These are phyloP conservation scores for Teunomyces aglyptinius DNA, from an alignment of 805 yeast genomes.

Conservation along the genomic window DNA sequence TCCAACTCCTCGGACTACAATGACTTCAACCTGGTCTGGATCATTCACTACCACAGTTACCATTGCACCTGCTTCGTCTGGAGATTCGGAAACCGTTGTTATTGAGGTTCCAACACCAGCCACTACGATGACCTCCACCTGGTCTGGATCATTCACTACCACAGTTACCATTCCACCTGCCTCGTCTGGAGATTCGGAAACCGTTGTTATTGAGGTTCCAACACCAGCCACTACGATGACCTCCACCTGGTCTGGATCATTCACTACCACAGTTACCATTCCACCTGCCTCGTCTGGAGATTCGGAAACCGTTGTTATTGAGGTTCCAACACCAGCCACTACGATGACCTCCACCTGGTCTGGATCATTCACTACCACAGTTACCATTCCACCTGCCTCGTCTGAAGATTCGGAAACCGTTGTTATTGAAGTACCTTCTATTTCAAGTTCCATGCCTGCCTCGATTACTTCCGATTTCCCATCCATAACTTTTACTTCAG, in stretches of 20 bases:
- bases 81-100: too few relatives aligned
- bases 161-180: not conserved
- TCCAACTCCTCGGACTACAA: too few relatives aligned
- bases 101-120: too few relatives aligned
- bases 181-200: not conserved
- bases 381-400: too few relatives aligned
- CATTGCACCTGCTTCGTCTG: too few relatives aligned
- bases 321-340: not conserved
- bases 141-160: too few relatives aligned
- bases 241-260: too few relatives aligned
- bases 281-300: not conserved
- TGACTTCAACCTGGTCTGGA: too few relatives aligned
- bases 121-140: too few relatives aligned
- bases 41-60: too few relatives aligned
- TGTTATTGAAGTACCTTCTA: not conserved
- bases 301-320: not conserved
- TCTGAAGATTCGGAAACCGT: too few relatives aligned
- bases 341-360: not conserved
- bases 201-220: not conserved
- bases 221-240: not conserved
- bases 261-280: conserved; percentile 1
- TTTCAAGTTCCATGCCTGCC: not conserved
- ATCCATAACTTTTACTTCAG: not conserved
- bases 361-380: too few relatives aligned
- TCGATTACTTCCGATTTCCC: not conserved